Evolutionary conservation across 306 rosid species (phyloP), one percentile per base, ranked within the genome.

Genomic region (Inga oerstediana): DNA sequence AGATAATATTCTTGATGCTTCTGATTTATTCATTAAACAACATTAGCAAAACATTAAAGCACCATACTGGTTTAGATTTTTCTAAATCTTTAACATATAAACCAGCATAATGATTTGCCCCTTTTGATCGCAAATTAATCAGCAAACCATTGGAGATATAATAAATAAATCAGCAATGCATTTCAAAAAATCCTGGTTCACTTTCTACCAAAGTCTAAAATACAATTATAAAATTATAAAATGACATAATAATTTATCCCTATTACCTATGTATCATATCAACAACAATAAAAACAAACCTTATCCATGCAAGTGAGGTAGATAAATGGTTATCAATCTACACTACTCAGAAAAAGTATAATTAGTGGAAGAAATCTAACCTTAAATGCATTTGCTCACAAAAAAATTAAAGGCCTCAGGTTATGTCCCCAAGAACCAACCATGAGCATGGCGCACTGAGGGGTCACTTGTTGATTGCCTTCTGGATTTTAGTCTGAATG

Each of bases 401-500:
- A 44, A 44, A 44, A 44, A 44, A 8, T 8, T 44, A 1, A 44
- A 44, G 12, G 12, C 46, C 46, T 44, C 46, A 44, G 12, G 12
- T 44, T 44, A 8, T 9, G 12, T 44, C 46, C 10, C 10, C 46
- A 44, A 44, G 46, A 44, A 44, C 12, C 46, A 44, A 44, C 46
- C 9, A 41, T 41, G 45, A 41, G 45, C 45, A 41, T 44, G 12
- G 46, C 46, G 56, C 45, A 16, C 56, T 30, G 24, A 79, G 37
- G 43, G 20, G 56, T 80, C 80, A 80, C 45, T 27, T 35, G 56
- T 32, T 81, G 65, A 24, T 52, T 69, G 44, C 78, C 71, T 74
- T 75, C 70, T 64, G 68, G 66, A 73, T 72, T 73, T 83, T 44
- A 79, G 85, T 83, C 51, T 70, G 83, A 72, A 45, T 66, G 74